Conservation (phyloP, 257 asterid genomes). For the Cordia subcordata region DNA sequence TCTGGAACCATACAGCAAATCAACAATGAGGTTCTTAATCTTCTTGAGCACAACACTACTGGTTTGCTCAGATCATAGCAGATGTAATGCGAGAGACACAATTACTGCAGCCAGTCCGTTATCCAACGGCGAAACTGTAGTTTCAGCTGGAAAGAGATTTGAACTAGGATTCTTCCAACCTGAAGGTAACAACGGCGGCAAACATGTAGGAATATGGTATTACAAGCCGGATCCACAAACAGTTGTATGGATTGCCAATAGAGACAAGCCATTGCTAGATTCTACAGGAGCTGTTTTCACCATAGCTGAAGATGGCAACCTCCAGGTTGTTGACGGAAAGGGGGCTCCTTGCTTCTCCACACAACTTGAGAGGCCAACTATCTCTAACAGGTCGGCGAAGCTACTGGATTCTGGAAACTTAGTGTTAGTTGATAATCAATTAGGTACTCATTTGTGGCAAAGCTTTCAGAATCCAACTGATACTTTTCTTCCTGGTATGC, state of each 20-base stretch:
- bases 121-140: slow-evolving; percentile 15
- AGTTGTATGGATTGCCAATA: slow-evolving; percentile 48
- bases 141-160: slow-evolving; percentile 32
- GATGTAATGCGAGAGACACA: slow-evolving; percentile 20
- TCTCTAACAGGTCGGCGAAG: slow-evolving; percentile 18
- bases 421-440: slow-evolving; percentile 18
- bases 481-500: slow-evolving; percentile 37
- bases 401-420: slow-evolving; percentile 47
- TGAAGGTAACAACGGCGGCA: not conserved
- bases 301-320: slow-evolving; percentile 31
- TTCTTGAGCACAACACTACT: not conserved
- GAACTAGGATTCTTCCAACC: slow-evolving; percentile 40
- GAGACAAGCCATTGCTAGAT: slow-evolving; percentile 4
- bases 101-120: slow-evolving; percentile 12
- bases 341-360: not conserved
- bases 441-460: slow-evolving; percentile 30
- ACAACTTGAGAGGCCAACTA: not conserved
- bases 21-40: not conserved
- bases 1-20: not conserved
- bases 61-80: not conserved
- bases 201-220: slow-evolving; percentile 45
- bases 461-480: slow-evolving; percentile 26
- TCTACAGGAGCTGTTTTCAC: slow-evolving; percentile 11
- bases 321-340: slow-evolving; percentile 9
- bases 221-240: slow-evolving; percentile 18